Conservation (phyloP, 305 asterid species). For the Ilex paraguariensis region DNA sequence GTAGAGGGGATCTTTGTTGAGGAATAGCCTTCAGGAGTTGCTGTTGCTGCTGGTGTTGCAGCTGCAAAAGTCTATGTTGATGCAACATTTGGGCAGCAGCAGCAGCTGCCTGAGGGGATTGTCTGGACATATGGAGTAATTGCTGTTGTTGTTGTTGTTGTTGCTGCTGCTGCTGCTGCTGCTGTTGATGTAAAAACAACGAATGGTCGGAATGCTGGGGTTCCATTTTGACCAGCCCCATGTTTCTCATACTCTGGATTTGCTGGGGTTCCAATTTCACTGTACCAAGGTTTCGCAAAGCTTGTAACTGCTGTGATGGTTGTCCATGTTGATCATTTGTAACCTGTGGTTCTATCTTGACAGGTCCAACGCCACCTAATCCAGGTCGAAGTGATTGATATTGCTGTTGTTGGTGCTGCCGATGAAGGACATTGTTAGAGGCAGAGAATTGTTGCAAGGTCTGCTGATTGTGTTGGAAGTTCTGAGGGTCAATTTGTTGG, state of each 20-base stretch:
- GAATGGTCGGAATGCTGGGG: constrained; percentile 67
- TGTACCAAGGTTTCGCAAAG: constrained; percentile 41
- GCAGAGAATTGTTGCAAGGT: constrained; percentile 49
- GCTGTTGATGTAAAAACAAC: constrained; percentile 64
- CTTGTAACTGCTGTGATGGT: constrained; percentile 59
- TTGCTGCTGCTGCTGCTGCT: constrained; percentile 44
- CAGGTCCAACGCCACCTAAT: constrained; percentile 52
- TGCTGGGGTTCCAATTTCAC: constrained; percentile 83
- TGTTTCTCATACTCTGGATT: constrained; percentile 53
- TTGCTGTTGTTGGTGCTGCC: constrained; percentile 45
- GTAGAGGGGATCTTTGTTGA: constrained; percentile 64
- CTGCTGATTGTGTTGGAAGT: constrained; percentile 66
- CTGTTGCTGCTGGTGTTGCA: constrained; percentile 47
- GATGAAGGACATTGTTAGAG: constrained; percentile 47
- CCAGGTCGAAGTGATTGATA: constrained; percentile 61
- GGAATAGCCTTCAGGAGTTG: constrained; percentile 63
- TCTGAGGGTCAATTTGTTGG: constrained; percentile 55
- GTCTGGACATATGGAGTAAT: constrained; percentile 54
- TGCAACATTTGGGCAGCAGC: constrained; percentile 66
- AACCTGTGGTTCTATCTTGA: constrained; percentile 66
- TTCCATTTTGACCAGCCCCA: constrained; percentile 69
- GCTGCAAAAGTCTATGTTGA: constrained; percentile 68
- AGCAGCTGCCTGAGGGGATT: constrained; percentile 77
- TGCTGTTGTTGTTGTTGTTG: constrained; percentile 46
- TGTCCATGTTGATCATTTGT: constrained; percentile 39